These are phyloP conservation scores for Blastobotrys niveus DNA, from an alignment of 1,139 yeast genomes.

Conservation along the genomic window DNA sequence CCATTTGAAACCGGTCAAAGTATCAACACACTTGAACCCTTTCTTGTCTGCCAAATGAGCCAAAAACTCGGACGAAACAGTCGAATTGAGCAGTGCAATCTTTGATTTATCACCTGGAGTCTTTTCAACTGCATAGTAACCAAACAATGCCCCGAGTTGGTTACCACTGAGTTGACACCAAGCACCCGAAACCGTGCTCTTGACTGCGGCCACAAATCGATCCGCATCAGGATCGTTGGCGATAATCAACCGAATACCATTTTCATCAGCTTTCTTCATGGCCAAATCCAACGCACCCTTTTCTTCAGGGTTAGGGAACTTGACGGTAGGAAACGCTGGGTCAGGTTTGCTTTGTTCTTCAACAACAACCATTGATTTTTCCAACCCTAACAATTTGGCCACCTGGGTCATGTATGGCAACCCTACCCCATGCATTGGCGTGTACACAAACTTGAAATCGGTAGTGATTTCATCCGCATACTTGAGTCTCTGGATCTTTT, in stretches of 20 bases:
- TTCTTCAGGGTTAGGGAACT: conserved; percentile 94
- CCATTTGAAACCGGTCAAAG: conserved; percentile 97
- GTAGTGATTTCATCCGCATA: not conserved
- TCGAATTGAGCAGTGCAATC: conserved; percentile 72
- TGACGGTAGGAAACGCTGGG: conserved; percentile 78
- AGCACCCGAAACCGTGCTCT: conserved; percentile 31
- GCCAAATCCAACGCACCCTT: conserved; percentile 81
- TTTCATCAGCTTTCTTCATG: conserved; percentile 45
- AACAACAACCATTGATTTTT: conserved; percentile 41
- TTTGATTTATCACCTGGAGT: conserved; percentile 30
- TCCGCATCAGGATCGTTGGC: conserved; percentile 99
- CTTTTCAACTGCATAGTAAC: conserved; percentile 47
- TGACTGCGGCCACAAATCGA: conserved; percentile 69
- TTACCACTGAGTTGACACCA: conserved; percentile 90
- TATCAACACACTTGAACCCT: conserved; percentile 66
- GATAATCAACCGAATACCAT: conserved; percentile 50
- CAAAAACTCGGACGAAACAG: conserved; percentile 84
- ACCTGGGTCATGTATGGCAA: conserved; percentile 33
- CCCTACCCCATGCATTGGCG: conserved; percentile 97
- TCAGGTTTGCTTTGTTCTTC: conserved; percentile 66
- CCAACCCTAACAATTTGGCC: conserved; percentile 28
- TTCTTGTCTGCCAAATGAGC: conserved; percentile 58
- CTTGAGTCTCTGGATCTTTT: conserved; percentile 16
- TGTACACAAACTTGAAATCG: conserved; percentile 53
- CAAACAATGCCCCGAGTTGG: conserved; percentile 82